Evolutionary conservation across 192 early-diverging fungal genomes (phyloP), one percentile per base, ranked within the genome.

Genomic region (Backusella tarrabulga): DNA sequence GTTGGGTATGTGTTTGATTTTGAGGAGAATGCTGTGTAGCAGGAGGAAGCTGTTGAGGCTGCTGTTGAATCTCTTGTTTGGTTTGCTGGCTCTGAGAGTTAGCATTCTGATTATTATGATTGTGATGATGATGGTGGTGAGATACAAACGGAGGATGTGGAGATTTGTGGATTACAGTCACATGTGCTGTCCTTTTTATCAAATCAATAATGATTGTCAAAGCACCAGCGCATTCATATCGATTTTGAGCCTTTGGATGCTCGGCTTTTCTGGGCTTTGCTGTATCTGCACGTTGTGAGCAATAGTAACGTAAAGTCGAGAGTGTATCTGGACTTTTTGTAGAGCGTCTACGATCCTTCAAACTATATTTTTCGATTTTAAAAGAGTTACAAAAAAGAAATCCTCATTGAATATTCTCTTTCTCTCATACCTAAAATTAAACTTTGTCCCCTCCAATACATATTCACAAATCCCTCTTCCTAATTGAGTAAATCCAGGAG

Each of bases 231-330:
- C 79, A 80, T 9, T 76, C 69, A 40, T 80, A 80, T 19, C 79
- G 63, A 40, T 76, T 80, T 8, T 71, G 35, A 34, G 63, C 63
- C 50, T 80, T 80, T 15, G 79, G 75, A 50, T 76, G 52, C 15
- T 80, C 79, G 14, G 75, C 68, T 40, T 80, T 80, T 29, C 79
- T 70, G 26, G 70, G 79, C 35, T 80, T 80, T 26, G 72, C 75
- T 14, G 72, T 80, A 19, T 80, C 79, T 8, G 75, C 52, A 12
- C 79, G 54, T 34, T 80, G 79, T 56, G 79, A 80, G 41, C 79
- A 80, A 46, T 80, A 80, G 34, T 80, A 80, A 56, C 79, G 79
- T 40, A 80, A 68, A 14, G 79, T 80, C 1, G 79, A 76, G 14
- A 73, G 40, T 15, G 76, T 80, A 15, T 76, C 75, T 32, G 79